These are phyloP conservation scores for Salix dunnii DNA, from an alignment of 345 rosid genomes.

Conservation along the genomic window DNA sequence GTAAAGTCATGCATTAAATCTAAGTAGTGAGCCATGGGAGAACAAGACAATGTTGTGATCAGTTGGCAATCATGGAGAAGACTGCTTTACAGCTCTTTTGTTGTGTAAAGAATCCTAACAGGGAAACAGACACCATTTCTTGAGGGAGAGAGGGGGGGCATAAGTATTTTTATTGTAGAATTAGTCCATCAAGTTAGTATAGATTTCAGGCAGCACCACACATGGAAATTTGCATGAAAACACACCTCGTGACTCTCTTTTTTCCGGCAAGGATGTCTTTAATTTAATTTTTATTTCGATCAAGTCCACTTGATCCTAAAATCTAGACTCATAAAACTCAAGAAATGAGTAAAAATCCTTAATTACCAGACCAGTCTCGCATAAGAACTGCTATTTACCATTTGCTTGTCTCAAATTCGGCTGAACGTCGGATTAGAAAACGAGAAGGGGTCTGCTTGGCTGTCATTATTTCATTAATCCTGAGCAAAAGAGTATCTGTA, in stretches of 20 bases:
- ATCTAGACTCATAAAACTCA: too few species aligned
- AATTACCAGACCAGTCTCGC: too few species aligned
- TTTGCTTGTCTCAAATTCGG: constrained; percentile 2
- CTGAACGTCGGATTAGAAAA: neutral
- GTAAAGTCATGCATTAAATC: constrained; percentile 3
- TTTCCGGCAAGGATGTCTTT: too few species aligned
- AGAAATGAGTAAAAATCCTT: too few species aligned
- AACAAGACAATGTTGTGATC: constrained; percentile 9
- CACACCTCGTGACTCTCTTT: constrained; percentile 6
- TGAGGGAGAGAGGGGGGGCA: neutral
- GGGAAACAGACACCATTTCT: neutral
- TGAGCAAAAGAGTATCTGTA: neutral
- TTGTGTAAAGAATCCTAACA: neutral
- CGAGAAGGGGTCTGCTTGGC: neutral
- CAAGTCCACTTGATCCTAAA: too few species aligned
- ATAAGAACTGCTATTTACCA: neutral
- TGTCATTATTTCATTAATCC: neutral
- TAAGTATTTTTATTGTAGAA: neutral
- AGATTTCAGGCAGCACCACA: constrained; percentile 10
- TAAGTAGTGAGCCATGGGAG: neutral
- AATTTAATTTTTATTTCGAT: too few species aligned
- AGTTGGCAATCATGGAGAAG: constrained; percentile 2
- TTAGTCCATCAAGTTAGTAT: neutral
- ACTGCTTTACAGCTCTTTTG: constrained; percentile 1
- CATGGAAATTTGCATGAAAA: constrained; percentile 13